A percentile compares a stretch with the other conserved stretches of the same genome.
Evolutionary conservation across 768 basidiomycete species (phyloP).

Genomic region (Termitomyces sp.): DNA sequence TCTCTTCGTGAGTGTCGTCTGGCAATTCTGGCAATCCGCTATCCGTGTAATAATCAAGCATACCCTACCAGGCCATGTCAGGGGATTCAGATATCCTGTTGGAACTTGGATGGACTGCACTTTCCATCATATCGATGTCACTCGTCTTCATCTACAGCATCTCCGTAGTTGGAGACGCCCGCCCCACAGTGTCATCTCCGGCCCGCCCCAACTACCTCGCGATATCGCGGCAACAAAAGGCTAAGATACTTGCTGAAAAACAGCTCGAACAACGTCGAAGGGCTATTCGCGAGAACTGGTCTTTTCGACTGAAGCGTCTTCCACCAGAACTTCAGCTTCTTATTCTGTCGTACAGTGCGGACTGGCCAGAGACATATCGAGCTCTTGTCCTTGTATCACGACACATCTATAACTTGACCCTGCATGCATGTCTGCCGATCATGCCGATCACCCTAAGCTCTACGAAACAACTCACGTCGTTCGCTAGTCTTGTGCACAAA

Average conservation of each 20-base stretch:
- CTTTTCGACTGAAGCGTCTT: conserved; percentile 24
- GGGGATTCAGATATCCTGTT: neutral
- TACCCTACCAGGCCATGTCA: neutral
- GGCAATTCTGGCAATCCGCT: neutral
- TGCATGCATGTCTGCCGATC: conserved; percentile 28
- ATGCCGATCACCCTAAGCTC: conserved; percentile 28
- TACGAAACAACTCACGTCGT: conserved; percentile 26
- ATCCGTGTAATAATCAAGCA: neutral
- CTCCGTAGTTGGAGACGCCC: conserved; percentile 8
- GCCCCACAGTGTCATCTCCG: neutral
- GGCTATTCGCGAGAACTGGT: conserved; percentile 11
- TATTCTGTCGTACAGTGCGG: conserved; percentile 24
- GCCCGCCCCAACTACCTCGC: conserved; percentile 14
- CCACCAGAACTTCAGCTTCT: conserved; percentile 27
- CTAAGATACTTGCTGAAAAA: conserved; percentile 15
- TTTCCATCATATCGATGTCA: conserved; percentile 11
- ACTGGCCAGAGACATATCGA: conserved; percentile 24
- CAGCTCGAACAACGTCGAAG: conserved; percentile 19
- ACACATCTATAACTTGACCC: conserved; percentile 23
- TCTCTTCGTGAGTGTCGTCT: neutral
- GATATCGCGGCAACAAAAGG: conserved; percentile 15
- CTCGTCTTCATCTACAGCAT: conserved; percentile 13
- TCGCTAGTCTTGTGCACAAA: conserved; percentile 15
- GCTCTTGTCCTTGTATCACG: conserved; percentile 30
- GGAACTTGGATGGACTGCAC: conserved; percentile 9